Base-by-base conservation (phyloP, 176 grass and related monocot genomes). In the Pontederia crassipes region DNA sequence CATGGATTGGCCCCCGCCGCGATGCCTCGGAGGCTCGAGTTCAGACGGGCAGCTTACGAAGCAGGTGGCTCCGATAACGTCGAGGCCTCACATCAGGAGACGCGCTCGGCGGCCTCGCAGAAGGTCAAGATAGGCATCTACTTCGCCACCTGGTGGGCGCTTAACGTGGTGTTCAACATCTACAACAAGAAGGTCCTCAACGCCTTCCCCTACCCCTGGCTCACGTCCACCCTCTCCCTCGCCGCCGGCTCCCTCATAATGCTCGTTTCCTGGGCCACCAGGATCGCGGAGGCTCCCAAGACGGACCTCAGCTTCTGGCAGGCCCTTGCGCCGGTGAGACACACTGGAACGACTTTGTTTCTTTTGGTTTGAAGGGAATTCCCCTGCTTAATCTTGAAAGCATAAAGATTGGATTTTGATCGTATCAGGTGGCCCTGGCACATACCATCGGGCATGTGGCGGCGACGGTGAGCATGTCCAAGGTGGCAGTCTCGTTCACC, bases 131-230 rank as follows among this genome's bases (percentile, higher is more conserved):
- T 54, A 12, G 14, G 51, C 11, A 54, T 54, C 51, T 54, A 54
- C 51, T 54, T 54, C 12, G 51, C 51, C 14, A 54, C 51, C 14
- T 54, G 51, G 51, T 54, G 51, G 51, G 51, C 51, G 51, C 51
- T 54, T 5, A 54, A 54, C n/a, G 51, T 54, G 51, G 51, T 54
- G 51, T 54, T 54, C 51, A 54, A 54, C 51, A 54, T 54, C 9
- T 54, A 54, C 51, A 54, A 54, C 51, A 54, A 54, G 51, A 54
- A 54, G 51, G 51, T 54, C 51, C 51, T 54, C 51, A 54, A 54
- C 14, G 51, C 51, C n/a, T 54, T 54, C n/a, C 51, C 51, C 51
- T 54, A 54, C n/a, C 51, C 51, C n/a, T 54, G 51, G 51, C 51
- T 54, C 4, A 54, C 51, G 11, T 54, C 51, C 51, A 54, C 51